Base-by-base conservation (phyloP, 345 rosid genomes). In the Gossypioides kirkii region DNA sequence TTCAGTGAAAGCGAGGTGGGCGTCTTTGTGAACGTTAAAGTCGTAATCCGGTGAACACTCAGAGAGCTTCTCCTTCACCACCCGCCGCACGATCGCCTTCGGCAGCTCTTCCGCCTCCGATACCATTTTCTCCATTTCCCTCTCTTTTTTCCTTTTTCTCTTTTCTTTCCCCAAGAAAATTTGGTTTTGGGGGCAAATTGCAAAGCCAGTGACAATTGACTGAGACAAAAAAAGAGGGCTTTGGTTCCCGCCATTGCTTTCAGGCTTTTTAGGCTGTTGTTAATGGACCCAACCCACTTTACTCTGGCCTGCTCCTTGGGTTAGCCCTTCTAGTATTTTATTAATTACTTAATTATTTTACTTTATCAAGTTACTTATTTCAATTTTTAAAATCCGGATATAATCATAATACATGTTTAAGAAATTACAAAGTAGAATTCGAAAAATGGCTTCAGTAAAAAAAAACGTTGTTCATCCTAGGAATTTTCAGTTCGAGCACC, bases 41-140 rank as follows among this genome's bases (percentile, higher is more conserved):
- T 88, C 97, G 74, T 78, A 79, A 62, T 87, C 91, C 14, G 86
- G 84, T 61, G 95, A 94, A 76, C 91, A 87, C 32, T 83, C 84
- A 43, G 91, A 80, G 5, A 94, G 87, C 88, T 90, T 87, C 43
- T 88, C 95, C 80, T 92, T 94, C 83, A 92, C 98, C 74, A 92
- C 88, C 38, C 98, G 90, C 58, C 92, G 93, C 73, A 92, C 97
- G 6, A 92, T 89, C 42, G 97, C 87, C 77, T 82, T 83, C 28
- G 93, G 97, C 69, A 94, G 88, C 91, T 87, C 98, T 79, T 94
- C 97, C 64, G 78, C 84, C 70, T 83, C 86, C 8, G 86, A 3
- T 2, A 84, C 85, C 69, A 74, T 85, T 75, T 90, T 92, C 84
- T 89, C 88, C 77, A 80, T 77, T 55, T 68, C 61, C 53, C 55